A percentile compares a stretch with the other conserved stretches of the same genome.
Evolutionary conservation across 73 alveolate species (phyloP).

Genomic region (Symbiodinium pilosum): DNA sequence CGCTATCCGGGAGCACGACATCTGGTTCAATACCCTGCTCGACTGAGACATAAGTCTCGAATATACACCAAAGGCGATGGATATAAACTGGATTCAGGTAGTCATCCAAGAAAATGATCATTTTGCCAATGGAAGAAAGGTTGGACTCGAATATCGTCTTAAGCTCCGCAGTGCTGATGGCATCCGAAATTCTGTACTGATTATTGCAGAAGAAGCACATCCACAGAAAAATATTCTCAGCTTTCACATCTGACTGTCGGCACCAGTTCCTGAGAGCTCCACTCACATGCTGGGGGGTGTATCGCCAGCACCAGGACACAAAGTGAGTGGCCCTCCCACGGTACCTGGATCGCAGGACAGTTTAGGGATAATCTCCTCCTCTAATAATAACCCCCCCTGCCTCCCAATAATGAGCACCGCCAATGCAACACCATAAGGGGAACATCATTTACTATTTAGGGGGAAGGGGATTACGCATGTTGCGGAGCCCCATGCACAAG

Average conservation of each 20-base stretch:
- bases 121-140: conserved; percentile 6
- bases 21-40: conserved; percentile 7
- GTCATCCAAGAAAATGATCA: conserved; percentile 7
- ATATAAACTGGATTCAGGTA: not conserved
- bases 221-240: not conserved
- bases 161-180: not conserved
- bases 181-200: not conserved
- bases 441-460: no score
- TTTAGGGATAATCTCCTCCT: no score
- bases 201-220: conserved; percentile 33
- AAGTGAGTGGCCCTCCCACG: conserved; percentile 6
- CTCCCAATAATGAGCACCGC: no score
- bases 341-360: not conserved
- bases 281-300: not conserved
- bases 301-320: conserved; percentile 34
- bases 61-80: not conserved
- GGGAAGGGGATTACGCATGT: no score
- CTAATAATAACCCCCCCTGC: no score
- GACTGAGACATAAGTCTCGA: not conserved
- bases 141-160: not conserved
- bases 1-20: conserved; percentile 9
- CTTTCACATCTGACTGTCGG: not conserved
- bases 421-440: no score
- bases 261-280: not conserved
- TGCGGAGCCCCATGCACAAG: no score